Conservation (phyloP, 2,329 filamentous ascomycete genomes). For the Penicillium sp. region DNA sequence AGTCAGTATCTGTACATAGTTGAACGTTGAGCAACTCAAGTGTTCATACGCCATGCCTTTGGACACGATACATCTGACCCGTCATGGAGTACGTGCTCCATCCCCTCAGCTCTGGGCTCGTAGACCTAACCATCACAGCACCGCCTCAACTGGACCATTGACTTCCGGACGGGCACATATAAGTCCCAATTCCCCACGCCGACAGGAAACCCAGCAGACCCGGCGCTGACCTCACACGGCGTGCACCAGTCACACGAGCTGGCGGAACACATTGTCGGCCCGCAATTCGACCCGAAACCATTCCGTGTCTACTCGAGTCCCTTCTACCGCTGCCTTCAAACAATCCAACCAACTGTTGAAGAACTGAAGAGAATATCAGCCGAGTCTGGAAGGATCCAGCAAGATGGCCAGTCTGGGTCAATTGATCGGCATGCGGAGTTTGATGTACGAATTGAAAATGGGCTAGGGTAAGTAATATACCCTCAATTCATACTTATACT, state of each 20-base stretch:
- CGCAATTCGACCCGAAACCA: conserved; percentile 40
- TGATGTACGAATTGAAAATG: conserved; percentile 52
- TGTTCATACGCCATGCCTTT: conserved; percentile 57
- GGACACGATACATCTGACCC: conserved; percentile 70
- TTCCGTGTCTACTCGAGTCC: conserved; percentile 73
- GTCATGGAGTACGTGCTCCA: conserved; percentile 66
- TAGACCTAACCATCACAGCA: conserved; percentile 59
- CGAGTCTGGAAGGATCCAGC: neutral
- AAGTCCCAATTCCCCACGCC: conserved; percentile 71
- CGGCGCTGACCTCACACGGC: conserved; percentile 81
- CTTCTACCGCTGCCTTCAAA: conserved; percentile 86
- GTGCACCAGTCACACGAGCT: conserved; percentile 80
- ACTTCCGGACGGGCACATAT: conserved; percentile 78
- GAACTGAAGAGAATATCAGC: conserved; percentile 33
- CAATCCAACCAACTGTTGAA: conserved; percentile 65
- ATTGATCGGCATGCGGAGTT: conserved; percentile 39
- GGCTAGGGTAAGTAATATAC: conserved; percentile 48
- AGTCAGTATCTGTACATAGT: neutral
- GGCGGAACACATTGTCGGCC: conserved; percentile 45
- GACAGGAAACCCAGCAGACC: conserved; percentile 84
- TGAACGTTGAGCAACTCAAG: conserved; percentile 1
- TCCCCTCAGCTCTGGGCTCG: too few relatives aligned
- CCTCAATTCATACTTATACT: neutral
- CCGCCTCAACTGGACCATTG: conserved; percentile 84
- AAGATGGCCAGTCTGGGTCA: conserved; percentile 23